Conservation (phyloP, 208 protist species). For the Leishmania tropica region DNA sequence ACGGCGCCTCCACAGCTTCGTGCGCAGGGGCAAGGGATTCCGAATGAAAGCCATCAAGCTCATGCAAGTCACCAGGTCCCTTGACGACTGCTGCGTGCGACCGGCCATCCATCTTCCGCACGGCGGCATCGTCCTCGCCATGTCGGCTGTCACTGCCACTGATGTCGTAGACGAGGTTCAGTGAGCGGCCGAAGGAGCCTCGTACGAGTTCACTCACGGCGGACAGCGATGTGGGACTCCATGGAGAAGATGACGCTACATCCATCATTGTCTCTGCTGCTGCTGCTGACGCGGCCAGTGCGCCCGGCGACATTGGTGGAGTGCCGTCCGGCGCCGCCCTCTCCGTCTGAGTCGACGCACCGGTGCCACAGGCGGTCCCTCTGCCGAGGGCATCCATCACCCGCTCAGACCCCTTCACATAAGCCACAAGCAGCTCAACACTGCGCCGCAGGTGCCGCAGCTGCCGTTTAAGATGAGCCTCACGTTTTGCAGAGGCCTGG, state of each 20-base stretch:
- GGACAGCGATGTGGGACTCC: not conserved
- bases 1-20: not conserved
- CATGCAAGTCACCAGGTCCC: not conserved
- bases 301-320: not conserved
- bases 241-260: not conserved
- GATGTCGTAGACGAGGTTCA: slow-evolving; percentile 9
- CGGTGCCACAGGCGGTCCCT: not conserved
- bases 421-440: slow-evolving; percentile 15
- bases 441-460: slow-evolving; percentile 10
- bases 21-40: not conserved
- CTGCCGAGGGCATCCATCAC: not conserved
- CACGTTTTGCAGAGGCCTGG: slow-evolving; percentile 6
- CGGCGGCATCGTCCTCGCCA: not conserved
- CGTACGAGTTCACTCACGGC: slow-evolving; percentile 22
- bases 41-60: not conserved
- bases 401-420: slow-evolving; percentile 5
- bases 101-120: not conserved
- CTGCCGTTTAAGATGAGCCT: slow-evolving; percentile 8
- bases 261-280: not conserved
- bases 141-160: not conserved
- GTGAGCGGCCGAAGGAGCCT: slow-evolving; percentile 17
- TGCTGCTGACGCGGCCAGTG: not conserved
- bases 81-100: not conserved
- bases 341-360: not conserved
- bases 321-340: not conserved